These are phyloP conservation scores for Cruciata laevipes DNA, from an alignment of 257 asterid species.

Conservation along the genomic window DNA sequence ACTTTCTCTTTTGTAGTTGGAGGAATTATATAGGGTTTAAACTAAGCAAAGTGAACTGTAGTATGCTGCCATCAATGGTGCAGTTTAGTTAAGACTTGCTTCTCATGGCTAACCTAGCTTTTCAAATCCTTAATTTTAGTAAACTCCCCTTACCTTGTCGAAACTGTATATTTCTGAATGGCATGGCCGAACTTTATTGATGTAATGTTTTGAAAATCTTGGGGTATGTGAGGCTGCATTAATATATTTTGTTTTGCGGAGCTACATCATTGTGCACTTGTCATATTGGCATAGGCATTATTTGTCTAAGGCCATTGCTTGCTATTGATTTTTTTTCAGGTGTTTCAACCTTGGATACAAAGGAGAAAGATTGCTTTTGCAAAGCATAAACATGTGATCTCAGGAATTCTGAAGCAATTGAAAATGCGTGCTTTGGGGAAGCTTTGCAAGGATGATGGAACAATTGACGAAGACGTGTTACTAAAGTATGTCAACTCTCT, in stretches of 20 bases:
- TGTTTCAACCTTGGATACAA: constrained; percentile 85
- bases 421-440: constrained; percentile 62
- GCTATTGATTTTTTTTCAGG: constrained; percentile 27
- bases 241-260: neutral
- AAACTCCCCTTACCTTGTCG: neutral
- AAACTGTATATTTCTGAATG: neutral
- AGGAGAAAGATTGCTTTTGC: constrained; percentile 58
- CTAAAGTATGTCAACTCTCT: constrained; percentile 34
- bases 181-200: neutral
- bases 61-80: neutral
- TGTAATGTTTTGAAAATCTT: neutral
- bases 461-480: constrained; percentile 45
- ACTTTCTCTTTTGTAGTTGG: neutral
- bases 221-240: neutral
- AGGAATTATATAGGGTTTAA: neutral
- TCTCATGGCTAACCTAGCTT: neutral
- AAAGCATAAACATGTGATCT: constrained; percentile 75
- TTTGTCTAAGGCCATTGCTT: neutral
- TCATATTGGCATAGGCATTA: neutral
- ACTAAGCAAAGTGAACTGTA: neutral
- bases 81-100: neutral
- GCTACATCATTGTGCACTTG: neutral
- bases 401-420: constrained; percentile 66
- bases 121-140: neutral
- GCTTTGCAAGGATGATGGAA: constrained; percentile 57